Percentiles rank a stretch among this genome's conserved stretches.
Evolutionary conservation across 2,329 filamentous ascomycete species (phyloP).

Genomic region (Aspergillus pseudoviridinutans): DNA sequence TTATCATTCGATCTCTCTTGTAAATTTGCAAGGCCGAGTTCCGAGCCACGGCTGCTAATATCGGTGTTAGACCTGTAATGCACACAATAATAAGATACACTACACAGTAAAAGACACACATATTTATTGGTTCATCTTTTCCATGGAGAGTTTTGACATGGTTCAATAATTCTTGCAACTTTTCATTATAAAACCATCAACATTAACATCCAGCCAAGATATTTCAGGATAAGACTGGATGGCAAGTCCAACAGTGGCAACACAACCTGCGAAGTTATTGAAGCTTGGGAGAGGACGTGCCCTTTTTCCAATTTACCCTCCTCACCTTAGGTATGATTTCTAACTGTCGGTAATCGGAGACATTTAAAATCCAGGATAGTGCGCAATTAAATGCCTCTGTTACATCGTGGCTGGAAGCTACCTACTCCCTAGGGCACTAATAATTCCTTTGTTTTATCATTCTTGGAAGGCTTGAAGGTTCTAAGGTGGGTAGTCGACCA

Average conservation of each 20-base stretch:
- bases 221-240: no score
- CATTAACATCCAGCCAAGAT: no score
- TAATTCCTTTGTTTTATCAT: neutral
- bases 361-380: neutral
- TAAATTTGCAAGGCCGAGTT: no score
- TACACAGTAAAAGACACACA: neutral
- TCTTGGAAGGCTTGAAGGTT: conserved; percentile 9
- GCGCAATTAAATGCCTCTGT: conserved; percentile 5
- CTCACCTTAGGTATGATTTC: neutral
- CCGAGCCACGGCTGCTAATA: no score
- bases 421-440: conserved; percentile 7
- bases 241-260: no score
- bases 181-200: no score
- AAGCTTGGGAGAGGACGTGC: no score
- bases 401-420: conserved; percentile 12
- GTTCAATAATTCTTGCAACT: no score
- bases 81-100: neutral
- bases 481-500: neutral
- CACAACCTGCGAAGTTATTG: no score
- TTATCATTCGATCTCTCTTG: no score
- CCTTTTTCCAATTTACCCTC: neutral
- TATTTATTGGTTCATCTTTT: neutral
- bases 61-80: neutral
- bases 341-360: neutral
- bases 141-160: no score